phyloP scores from a whole-genome alignment of 495 filamentous ascomycete species.

The Trypethelium eluteriae region DNA sequence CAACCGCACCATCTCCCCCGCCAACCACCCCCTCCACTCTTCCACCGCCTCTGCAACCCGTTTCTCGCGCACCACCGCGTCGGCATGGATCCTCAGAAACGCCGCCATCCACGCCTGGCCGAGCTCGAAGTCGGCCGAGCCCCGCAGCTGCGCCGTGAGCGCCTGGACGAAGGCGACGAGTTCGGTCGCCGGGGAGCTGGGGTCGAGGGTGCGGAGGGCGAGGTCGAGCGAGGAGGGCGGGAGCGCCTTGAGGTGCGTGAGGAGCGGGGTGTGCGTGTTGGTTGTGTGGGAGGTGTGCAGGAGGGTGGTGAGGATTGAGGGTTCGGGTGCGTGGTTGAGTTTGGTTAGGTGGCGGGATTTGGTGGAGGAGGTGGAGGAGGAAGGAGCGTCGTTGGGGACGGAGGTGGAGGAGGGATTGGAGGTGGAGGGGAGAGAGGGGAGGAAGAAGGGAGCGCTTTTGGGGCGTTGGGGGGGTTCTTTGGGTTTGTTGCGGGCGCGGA shows the following conservation, averaged over 20 bases:
- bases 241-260: conserved; percentile 70
- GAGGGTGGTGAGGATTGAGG: conserved; percentile 43
- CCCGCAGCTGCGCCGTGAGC: conserved; percentile 57
- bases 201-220: conserved; percentile 72
- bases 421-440: conserved; percentile 54
- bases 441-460: conserved; percentile 93
- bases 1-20: conserved; percentile 60
- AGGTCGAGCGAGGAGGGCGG: conserved; percentile 72
- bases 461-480: conserved; percentile 84
- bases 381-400: conserved; percentile 8
- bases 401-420: conserved; percentile 18
- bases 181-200: conserved; percentile 42
- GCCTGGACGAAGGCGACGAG: conserved; percentile 64
- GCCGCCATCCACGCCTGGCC: conserved; percentile 95
- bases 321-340: conserved; percentile 30
- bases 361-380: background rate
- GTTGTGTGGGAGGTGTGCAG: conserved; percentile 43
- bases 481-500: conserved; percentile 90
- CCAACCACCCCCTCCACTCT: conserved; percentile 40
- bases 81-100: conserved; percentile 70
- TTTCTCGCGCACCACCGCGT: conserved; percentile 40
- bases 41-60: conserved; percentile 31
- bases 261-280: conserved; percentile 45
- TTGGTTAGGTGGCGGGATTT: conserved; percentile 15
- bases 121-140: conserved; percentile 77